Base-by-base conservation (phyloP, 345 rosid genomes). In the Eucalyptus grandis region DNA sequence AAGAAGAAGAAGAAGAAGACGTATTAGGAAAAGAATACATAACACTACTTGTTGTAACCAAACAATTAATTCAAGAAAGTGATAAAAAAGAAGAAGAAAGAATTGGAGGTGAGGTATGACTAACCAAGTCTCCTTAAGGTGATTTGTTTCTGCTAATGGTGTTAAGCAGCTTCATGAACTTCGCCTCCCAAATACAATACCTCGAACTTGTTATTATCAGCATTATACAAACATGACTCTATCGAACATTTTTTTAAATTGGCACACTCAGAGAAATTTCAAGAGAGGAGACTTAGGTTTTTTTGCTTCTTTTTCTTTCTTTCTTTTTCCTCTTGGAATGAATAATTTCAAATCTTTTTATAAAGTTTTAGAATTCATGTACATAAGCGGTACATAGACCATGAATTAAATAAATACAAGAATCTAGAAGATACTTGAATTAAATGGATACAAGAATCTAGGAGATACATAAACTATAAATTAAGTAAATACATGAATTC, bases 101-200 rank as follows among this genome's bases (percentile, higher is more conserved):
- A 60, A 27, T 60, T 60, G 69, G 14, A 60, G 15, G 16, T 60
- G 69, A 60, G n/a, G 15, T 6, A 27, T 26, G 69, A 12, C 8
- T 6, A 0, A 60, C 15, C 31, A 6, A 60, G 27, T 56, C 60
- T 56, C 60, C 27, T 56, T 56, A 60, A 26, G 6, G 27, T 58
- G n/a, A 58, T 58, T 58, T 3, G 67, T 58, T 58, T 9, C 0
- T 26, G 14, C n/a, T 11, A 5, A 5, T 0, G 14, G n/a, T 58
- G n/a, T 1, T 26, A 58, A 60, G 31, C 0, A 3, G 30, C 6
- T 26, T 60, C 30, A 60, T 3, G 14, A 60, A 60, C 15, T 27
- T 60, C 2, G 0, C 14, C 67, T 60, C 69, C 8, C 69, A 60
- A 60, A 3, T 6, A 27, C 8, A 60, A 60, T 7, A 27, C 31